Percentiles rank a stretch among this genome's conserved stretches.
These are phyloP conservation scores for Nitzschia sp. DNA, from an alignment of 108 stramenopile genomes.

Conservation along the genomic window DNA sequence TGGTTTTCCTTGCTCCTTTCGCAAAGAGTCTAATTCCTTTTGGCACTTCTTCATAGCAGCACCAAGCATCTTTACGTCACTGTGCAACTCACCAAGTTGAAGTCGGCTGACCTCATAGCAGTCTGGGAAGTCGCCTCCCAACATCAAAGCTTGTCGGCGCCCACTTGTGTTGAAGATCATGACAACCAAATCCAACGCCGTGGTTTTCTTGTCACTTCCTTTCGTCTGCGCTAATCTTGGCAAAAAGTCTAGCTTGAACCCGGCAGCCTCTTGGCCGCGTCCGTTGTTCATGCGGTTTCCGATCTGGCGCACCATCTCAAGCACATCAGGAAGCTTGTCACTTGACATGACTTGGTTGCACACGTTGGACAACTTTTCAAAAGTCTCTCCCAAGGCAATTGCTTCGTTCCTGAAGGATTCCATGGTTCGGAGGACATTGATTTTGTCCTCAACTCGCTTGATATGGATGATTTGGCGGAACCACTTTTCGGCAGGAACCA, in stretches of 20 bases:
- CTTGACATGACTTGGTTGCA: constrained; percentile 79
- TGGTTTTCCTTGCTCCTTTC: constrained; percentile 39
- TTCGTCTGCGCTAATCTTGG: constrained; percentile 90
- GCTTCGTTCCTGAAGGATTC: constrained; percentile 64
- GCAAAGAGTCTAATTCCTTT: constrained; percentile 60
- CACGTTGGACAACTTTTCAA: constrained; percentile 63
- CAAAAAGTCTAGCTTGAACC: constrained; percentile 93
- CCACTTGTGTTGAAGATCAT: constrained; percentile 70
- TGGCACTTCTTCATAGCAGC: constrained; percentile 59
- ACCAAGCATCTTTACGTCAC: constrained; percentile 53
- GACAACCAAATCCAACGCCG: constrained; percentile 92
- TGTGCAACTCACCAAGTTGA: constrained; percentile 60
- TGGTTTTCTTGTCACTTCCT: constrained; percentile 89
- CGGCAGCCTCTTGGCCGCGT: constrained; percentile 76
- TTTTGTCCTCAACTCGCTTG: constrained; percentile 75
- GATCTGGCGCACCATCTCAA: constrained; percentile 84
- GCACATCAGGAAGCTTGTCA: constrained; percentile 71
- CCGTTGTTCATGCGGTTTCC: constrained; percentile 94
- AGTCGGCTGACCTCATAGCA: constrained; percentile 71
- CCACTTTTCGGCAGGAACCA: constrained; percentile 78
- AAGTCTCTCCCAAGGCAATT: constrained; percentile 47
- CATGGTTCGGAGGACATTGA: constrained; percentile 75
- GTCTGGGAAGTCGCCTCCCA: constrained; percentile 64
- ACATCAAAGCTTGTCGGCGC: constrained; percentile 54
- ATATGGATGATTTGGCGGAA: constrained; percentile 68